Evolutionary conservation across 805 yeast genomes (phyloP).

Genomic region (Kazachstania viticola): DNA sequence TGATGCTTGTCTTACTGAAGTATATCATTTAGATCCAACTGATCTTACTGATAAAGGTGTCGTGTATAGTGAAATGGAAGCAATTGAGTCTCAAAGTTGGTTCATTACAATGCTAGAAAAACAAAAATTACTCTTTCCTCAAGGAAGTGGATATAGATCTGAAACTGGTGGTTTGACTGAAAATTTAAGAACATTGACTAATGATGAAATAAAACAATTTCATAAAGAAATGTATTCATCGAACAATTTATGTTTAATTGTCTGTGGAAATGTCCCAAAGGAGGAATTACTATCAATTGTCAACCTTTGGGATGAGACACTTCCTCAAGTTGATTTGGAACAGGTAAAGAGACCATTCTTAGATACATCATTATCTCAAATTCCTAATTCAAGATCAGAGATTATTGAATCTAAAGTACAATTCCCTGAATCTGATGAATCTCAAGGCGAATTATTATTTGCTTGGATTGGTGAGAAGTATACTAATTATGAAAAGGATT

Average conservation of each 20-base stretch:
- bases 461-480: conserved; percentile 77
- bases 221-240: conserved; percentile 68
- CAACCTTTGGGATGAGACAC: conserved; percentile 46
- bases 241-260: conserved; percentile 69
- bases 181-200: conserved; percentile 61
- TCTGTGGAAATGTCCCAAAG: conserved; percentile 80
- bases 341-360: conserved; percentile 61
- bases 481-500: conserved; percentile 37
- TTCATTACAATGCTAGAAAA: conserved; percentile 49
- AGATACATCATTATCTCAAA: conserved; percentile 39
- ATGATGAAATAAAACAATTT: conserved; percentile 63
- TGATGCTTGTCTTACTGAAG: conserved; percentile 87
- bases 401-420: conserved; percentile 41
- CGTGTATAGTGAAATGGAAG: conserved; percentile 95
- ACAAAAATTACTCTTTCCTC: conserved; percentile 43
- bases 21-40: conserved; percentile 83
- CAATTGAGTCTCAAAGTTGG: conserved; percentile 69
- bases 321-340: conserved; percentile 30
- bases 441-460: conserved; percentile 61
- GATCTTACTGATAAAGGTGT: conserved; percentile 86
- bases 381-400: conserved; percentile 34
- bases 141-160: conserved; percentile 70
- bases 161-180: conserved; percentile 89
- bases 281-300: conserved; percentile 52
- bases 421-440: conserved; percentile 85